Conservation (phyloP, 352 stramenopile genomes). For the Aphanomyces cochlioides region DNA sequence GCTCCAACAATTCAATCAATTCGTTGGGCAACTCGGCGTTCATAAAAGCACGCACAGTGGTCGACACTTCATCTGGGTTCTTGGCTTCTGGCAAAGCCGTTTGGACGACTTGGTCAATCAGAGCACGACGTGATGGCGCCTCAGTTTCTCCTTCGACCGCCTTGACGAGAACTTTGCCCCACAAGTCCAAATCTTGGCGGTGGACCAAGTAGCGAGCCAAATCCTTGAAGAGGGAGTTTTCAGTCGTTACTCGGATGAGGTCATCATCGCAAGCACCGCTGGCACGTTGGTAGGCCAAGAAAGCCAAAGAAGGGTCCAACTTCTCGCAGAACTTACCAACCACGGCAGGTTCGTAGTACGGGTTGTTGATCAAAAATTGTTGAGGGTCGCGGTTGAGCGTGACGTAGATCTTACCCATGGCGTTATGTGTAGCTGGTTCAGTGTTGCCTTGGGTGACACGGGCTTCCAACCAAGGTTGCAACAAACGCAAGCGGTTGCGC, state of each 20-base stretch:
- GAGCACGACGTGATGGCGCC: constrained; percentile 87
- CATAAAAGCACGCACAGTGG: constrained; percentile 99
- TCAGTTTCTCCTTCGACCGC: constrained; percentile 90
- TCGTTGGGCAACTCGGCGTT: constrained; percentile 98
- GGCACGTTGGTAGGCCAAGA: constrained; percentile 98
- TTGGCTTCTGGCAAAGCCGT: constrained; percentile 98
- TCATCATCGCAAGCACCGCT: constrained; percentile 98
- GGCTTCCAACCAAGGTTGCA: constrained; percentile 99
- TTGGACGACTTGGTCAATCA: constrained; percentile 99
- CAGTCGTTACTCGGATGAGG: constrained; percentile 98
- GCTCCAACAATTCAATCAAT: constrained; percentile 98
- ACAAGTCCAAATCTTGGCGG: constrained; percentile 98
- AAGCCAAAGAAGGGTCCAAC: constrained; percentile 98
- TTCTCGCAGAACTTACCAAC: constrained; percentile 99
- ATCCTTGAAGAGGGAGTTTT: constrained; percentile 99
- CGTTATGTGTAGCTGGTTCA: constrained; percentile 98
- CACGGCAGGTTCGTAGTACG: constrained; percentile 99
- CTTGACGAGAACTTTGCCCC: constrained; percentile 94
- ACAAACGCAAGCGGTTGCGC: constrained; percentile 97
- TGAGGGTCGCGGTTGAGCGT: constrained; percentile 99
- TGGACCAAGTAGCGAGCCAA: constrained; percentile 99
- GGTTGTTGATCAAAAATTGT: constrained; percentile 99
- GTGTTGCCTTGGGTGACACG: constrained; percentile 98
- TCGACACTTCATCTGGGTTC: constrained; percentile 99
- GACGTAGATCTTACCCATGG: constrained; percentile 99